Conservation (phyloP, 2,329 filamentous ascomycete species). For the Colletotrichum acutatum region DNA sequence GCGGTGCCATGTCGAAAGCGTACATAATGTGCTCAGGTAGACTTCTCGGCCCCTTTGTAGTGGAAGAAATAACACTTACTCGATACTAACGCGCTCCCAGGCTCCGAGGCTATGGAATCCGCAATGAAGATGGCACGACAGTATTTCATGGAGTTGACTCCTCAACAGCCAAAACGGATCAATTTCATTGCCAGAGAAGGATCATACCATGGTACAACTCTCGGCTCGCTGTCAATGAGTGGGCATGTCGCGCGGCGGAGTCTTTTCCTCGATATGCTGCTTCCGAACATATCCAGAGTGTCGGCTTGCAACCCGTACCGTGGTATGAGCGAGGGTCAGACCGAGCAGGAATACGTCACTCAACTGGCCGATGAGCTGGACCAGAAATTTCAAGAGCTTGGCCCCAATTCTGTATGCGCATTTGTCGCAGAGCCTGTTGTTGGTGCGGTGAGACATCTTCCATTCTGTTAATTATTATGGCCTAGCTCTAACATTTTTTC, state of each 20-base stretch:
- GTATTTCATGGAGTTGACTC: slow-evolving; percentile 53
- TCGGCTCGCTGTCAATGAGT: slow-evolving; percentile 73
- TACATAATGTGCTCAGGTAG: slow-evolving; percentile 46
- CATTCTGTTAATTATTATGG: background rate
- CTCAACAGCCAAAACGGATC: slow-evolving; percentile 60
- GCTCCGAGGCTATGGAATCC: slow-evolving; percentile 63
- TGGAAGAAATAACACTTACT: background rate
- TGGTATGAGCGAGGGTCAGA: slow-evolving; percentile 61
- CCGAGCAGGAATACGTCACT: slow-evolving; percentile 59
- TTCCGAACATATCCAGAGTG: slow-evolving; percentile 67
- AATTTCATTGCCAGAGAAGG: slow-evolving; percentile 74
- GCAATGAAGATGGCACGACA: slow-evolving; percentile 62
- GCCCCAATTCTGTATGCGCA: slow-evolving; percentile 73
- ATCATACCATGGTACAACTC: slow-evolving; percentile 79
- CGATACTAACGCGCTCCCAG: slow-evolving; percentile 36
- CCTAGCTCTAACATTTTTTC: background rate
- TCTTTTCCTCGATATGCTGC: slow-evolving; percentile 71
- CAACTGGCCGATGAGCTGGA: slow-evolving; percentile 74
- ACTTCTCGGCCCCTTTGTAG: too few species aligned
- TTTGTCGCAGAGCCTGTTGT: slow-evolving; percentile 73
- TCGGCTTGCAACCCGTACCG: slow-evolving; percentile 76
- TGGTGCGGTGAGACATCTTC: slow-evolving; percentile 68
- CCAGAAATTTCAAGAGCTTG: slow-evolving; percentile 71
- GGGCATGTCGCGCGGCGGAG: slow-evolving; percentile 70
- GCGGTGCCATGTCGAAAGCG: slow-evolving; percentile 49